A percentile compares a stretch with the other conserved stretches of the same genome.
Evolutionary conservation across 2,329 filamentous ascomycete genomes (phyloP).

Genomic region (Malbranchea zuffiana): DNA sequence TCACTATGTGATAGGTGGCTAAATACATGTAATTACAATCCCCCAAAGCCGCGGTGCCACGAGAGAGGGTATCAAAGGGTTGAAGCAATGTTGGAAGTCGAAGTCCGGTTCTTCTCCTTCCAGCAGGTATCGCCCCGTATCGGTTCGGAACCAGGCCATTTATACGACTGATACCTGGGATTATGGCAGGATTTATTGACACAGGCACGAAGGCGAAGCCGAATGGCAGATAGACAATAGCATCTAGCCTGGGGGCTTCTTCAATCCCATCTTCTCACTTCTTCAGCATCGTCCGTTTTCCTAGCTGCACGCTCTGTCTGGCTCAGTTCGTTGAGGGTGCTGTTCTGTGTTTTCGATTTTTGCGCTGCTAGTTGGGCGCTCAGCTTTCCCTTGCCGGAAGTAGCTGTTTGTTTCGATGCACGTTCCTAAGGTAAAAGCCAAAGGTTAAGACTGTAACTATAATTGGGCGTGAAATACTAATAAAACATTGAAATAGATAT

Average conservation of each 20-base stretch:
- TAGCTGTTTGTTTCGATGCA: constrained; percentile 44
- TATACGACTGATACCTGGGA: neutral
- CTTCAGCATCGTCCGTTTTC: constrained; percentile 54
- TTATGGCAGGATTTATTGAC: neutral
- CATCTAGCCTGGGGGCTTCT: neutral
- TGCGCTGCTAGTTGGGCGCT: constrained; percentile 61
- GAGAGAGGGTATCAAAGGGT: too few relatives aligned
- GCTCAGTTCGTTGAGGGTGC: constrained; percentile 58
- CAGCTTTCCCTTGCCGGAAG: constrained; percentile 52
- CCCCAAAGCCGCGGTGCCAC: too few relatives aligned
- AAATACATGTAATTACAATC: too few relatives aligned
- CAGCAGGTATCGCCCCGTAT: too few relatives aligned
- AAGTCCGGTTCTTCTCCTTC: too few relatives aligned
- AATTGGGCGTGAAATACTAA: too few relatives aligned
- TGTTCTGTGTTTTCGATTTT: constrained; percentile 59
- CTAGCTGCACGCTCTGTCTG: constrained; percentile 53
- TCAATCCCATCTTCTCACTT: constrained; percentile 50
- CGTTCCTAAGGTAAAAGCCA: constrained; percentile 46
- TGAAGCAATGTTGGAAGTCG: too few relatives aligned
- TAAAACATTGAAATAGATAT: neutral
- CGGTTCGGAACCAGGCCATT: too few relatives aligned
- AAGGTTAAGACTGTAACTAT: too few relatives aligned
- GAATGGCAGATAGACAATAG: neutral
- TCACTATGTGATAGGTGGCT: too few relatives aligned
- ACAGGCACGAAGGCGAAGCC: neutral